These are phyloP conservation scores for Beta lomatogona DNA, from an alignment of 179 eudicot species.

Conservation along the genomic window DNA sequence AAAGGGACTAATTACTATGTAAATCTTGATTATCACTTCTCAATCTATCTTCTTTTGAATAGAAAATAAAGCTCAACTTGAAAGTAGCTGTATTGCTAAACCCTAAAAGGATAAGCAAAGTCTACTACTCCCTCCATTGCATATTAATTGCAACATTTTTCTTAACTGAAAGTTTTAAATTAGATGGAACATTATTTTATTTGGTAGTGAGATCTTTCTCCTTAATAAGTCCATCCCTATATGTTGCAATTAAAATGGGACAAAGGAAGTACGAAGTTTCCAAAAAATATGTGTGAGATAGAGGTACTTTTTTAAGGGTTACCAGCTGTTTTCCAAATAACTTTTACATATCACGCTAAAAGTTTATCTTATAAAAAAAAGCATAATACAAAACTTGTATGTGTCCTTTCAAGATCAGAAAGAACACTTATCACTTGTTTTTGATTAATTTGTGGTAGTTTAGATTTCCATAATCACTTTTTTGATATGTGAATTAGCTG, in stretches of 20 bases:
- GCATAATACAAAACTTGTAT: not conserved
- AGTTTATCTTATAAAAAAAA: not conserved
- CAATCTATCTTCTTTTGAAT: not conserved
- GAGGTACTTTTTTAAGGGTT: no score
- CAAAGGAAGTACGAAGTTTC: no score
- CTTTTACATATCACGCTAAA: not conserved
- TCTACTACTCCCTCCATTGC: no score
- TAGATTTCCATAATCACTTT: constrained; percentile 8
- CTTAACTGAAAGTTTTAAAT: no score
- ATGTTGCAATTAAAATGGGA: no score
- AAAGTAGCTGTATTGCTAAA: not conserved
- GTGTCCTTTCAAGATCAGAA: not conserved
- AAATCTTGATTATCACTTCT: not conserved
- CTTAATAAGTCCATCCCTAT: no score
- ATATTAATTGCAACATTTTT: no score
- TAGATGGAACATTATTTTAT: no score
- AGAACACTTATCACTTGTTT: not conserved
- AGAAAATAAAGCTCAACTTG: not conserved
- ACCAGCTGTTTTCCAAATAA: no score
- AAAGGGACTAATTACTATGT: not conserved
- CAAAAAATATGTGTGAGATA: no score
- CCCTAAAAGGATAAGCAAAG: no score
- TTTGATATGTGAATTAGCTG: not conserved
- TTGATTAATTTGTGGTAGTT: not conserved
- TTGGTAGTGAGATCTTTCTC: no score